Conservation (phyloP, 176 grass and related monocot genomes). For the Oryza nivara region DNA sequence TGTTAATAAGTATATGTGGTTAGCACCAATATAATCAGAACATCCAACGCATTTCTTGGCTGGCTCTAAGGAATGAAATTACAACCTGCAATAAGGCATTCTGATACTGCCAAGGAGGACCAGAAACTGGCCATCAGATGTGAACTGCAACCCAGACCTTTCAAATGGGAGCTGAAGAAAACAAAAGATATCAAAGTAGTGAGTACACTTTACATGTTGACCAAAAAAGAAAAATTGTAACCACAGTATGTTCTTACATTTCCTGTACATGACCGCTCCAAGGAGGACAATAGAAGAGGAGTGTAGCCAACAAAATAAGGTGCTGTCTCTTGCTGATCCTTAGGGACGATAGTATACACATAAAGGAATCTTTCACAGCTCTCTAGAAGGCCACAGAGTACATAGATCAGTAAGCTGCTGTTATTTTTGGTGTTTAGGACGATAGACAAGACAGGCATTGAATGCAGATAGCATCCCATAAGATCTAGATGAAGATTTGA, state of each 20-base stretch:
- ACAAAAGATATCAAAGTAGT: slow-evolving; percentile 21
- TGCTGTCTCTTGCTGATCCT: slow-evolving; percentile 43
- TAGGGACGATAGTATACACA: slow-evolving; percentile 54
- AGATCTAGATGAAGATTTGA: slow-evolving; percentile 45
- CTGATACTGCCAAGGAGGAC: slow-evolving; percentile 63
- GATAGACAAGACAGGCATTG: slow-evolving; percentile 68
- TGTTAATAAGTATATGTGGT: slow-evolving; percentile 50
- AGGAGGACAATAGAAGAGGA: slow-evolving; percentile 59
- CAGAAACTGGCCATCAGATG: slow-evolving; percentile 62
- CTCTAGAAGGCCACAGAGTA: slow-evolving; percentile 67
- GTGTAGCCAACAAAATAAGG: slow-evolving; percentile 81
- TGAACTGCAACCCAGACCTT: slow-evolving; percentile 76
- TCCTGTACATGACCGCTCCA: slow-evolving; percentile 49
- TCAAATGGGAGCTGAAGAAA: slow-evolving; percentile 62
- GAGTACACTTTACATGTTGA: slow-evolving; percentile 6
- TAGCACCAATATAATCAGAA: slow-evolving; percentile 34
- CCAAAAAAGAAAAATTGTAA: neutral
- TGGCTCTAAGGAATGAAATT: slow-evolving; percentile 38
- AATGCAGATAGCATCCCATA: slow-evolving; percentile 70
- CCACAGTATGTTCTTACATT: slow-evolving; percentile 59
- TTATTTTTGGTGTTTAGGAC: slow-evolving; percentile 59
- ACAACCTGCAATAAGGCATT: slow-evolving; percentile 87
- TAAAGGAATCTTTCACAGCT: slow-evolving; percentile 64
- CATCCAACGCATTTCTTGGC: slow-evolving; percentile 33
- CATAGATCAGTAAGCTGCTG: slow-evolving; percentile 62